These are phyloP conservation scores for Globisporangium heterothallicum DNA, from an alignment of 352 stramenopile genomes.

Conservation along the genomic window DNA sequence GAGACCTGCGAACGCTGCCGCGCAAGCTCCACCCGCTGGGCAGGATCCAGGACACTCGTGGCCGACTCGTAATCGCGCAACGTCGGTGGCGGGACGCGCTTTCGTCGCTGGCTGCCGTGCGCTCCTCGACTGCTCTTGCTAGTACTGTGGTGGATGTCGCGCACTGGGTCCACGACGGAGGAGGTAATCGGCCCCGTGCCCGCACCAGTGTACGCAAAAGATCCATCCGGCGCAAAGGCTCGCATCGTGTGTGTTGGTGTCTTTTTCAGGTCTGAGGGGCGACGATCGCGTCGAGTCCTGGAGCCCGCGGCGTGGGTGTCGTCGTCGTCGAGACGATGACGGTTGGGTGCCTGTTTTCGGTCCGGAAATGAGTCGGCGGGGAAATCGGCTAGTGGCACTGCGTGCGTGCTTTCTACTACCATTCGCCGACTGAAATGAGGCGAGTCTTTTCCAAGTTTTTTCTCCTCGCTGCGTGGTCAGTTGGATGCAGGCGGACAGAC, in stretches of 20 bases:
- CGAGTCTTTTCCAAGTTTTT: too few species aligned
- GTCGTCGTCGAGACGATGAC: background rate
- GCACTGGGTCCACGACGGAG: background rate
- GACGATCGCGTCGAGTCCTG: constrained; percentile 1
- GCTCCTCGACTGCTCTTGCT: background rate
- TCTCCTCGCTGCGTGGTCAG: too few species aligned
- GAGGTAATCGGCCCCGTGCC: background rate
- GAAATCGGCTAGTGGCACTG: background rate
- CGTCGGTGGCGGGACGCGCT: constrained; percentile 4
- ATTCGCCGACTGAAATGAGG: background rate
- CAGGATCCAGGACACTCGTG: constrained; percentile 31
- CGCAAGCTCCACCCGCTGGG: constrained; percentile 38
- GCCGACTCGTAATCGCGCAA: constrained; percentile 42
- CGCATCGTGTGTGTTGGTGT: background rate
- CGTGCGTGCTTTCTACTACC: background rate
- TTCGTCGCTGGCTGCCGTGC: constrained; percentile 2
- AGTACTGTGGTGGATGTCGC: background rate
- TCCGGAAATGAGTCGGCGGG: background rate
- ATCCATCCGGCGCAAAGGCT: constrained; percentile 12
- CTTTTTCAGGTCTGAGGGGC: constrained; percentile 8
- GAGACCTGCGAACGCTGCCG: constrained; percentile 42
- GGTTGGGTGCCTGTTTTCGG: background rate
- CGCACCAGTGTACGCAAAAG: constrained; percentile 7
- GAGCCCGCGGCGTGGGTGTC: constrained; percentile 2
- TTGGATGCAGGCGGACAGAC: too few species aligned